Evolutionary conservation across 2,329 filamentous ascomycete species (phyloP).

Genomic region (Hypoxylon sp.): DNA sequence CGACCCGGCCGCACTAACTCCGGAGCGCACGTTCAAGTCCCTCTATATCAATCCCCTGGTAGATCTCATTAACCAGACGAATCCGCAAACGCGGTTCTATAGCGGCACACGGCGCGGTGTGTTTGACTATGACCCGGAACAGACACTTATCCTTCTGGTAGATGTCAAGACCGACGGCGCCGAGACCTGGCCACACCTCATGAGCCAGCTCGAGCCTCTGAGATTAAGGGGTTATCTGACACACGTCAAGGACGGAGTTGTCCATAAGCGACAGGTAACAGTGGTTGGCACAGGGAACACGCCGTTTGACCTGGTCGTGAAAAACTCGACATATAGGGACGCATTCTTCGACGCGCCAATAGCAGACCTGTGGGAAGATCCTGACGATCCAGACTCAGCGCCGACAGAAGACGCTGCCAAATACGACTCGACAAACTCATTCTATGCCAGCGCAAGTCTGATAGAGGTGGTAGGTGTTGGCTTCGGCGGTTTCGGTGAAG

Average conservation of each 20-base stretch:
- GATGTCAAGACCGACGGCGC: constrained; percentile 71
- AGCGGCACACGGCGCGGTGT: constrained; percentile 60
- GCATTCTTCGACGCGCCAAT: constrained; percentile 74
- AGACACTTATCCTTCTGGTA: constrained; percentile 69
- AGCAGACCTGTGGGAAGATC: constrained; percentile 49
- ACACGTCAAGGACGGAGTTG: constrained; percentile 57
- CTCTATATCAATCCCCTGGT: constrained; percentile 73
- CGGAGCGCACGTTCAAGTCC: constrained; percentile 64
- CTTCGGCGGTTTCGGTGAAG: constrained; percentile 51
- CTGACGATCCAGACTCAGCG: constrained; percentile 35
- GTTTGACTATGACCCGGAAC: constrained; percentile 60
- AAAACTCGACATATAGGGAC: constrained; percentile 64
- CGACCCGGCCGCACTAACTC: constrained; percentile 59
- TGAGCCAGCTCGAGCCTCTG: constrained; percentile 65
- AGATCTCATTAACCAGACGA: constrained; percentile 62
- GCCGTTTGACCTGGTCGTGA: constrained; percentile 62
- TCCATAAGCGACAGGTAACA: constrained; percentile 67
- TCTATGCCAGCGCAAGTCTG: constrained; percentile 67
- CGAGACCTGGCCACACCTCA: constrained; percentile 60
- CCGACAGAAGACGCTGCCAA: constrained; percentile 14
- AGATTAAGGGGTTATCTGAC: constrained; percentile 65
- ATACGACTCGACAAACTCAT: constrained; percentile 61
- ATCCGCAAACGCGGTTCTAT: constrained; percentile 56
- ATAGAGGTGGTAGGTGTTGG: constrained; percentile 56
- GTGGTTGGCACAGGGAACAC: constrained; percentile 74